Evolutionary conservation across 305 asterid species (phyloP).

Genomic region (Fraxinus albicans): DNA sequence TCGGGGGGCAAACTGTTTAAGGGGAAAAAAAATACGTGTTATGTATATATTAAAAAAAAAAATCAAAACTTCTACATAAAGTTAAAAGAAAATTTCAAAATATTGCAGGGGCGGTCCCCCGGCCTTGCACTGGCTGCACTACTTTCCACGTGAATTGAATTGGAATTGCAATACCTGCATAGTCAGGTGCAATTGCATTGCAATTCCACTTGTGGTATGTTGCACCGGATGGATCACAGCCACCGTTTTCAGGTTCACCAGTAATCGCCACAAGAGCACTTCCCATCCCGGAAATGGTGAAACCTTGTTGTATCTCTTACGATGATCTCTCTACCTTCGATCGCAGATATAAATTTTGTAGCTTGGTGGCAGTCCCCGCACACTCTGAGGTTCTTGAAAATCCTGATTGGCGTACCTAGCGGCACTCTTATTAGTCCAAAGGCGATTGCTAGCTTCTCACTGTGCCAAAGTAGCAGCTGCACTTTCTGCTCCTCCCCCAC

Average conservation of each 20-base stretch:
- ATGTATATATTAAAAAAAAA: no score
- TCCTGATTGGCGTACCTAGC: constrained; percentile 36
- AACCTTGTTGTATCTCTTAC: constrained; percentile 70
- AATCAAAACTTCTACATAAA: no score
- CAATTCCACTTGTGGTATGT: neutral
- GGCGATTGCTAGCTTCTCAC: constrained; percentile 78
- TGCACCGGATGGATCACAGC: neutral
- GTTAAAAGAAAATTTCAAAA: no score
- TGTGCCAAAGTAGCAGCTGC: constrained; percentile 61
- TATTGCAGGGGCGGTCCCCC: no score
- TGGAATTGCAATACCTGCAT: neutral
- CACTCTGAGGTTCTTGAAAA: constrained; percentile 73
- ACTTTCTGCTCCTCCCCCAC: constrained; percentile 67
- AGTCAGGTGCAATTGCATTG: neutral
- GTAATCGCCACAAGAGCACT: constrained; percentile 73
- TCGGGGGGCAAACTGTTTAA: neutral
- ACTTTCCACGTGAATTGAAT: no score
- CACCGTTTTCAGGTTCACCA: constrained; percentile 39
- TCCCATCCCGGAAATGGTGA: constrained; percentile 64
- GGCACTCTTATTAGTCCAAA: constrained; percentile 51
- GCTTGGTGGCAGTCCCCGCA: constrained; percentile 73
- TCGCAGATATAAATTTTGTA: constrained; percentile 50
- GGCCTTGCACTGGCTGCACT: no score
- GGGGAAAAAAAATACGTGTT: neutral
- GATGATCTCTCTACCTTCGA: constrained; percentile 63